A percentile compares a stretch with the other conserved stretches of the same genome.
phyloP scores from a whole-genome alignment of 768 basidiomycete genomes.

The Asterophora parasitica region DNA sequence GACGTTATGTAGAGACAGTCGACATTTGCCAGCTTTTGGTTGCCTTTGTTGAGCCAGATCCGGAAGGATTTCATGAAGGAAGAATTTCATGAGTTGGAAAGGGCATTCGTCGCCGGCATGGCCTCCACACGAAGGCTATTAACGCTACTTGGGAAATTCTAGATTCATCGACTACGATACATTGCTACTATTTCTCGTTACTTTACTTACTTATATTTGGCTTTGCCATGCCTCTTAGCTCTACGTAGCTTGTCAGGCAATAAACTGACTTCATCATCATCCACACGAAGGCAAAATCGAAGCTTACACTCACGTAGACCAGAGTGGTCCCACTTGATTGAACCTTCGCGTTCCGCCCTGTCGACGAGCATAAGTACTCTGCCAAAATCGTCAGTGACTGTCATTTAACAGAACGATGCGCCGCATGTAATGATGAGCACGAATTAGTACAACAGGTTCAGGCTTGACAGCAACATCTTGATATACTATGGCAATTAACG shows the following conservation, averaged over 20 bases:
- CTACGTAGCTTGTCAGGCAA: too few relatives aligned
- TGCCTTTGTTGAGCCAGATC: constrained; percentile 42
- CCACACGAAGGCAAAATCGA: too few relatives aligned
- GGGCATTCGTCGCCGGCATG: background rate
- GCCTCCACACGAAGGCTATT: too few relatives aligned
- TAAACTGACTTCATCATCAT: too few relatives aligned
- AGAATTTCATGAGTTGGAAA: constrained; percentile 45
- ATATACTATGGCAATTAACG: constrained; percentile 8
- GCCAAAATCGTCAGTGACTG: constrained; percentile 27
- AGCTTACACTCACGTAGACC: constrained; percentile 43
- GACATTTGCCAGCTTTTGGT: constrained; percentile 21
- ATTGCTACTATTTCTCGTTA: too few relatives aligned
- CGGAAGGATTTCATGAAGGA: constrained; percentile 50
- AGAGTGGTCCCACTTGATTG: constrained; percentile 40
- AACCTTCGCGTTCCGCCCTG: constrained; percentile 41
- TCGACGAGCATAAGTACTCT: constrained; percentile 39
- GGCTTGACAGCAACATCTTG: constrained; percentile 1
- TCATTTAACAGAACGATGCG: constrained; percentile 23
- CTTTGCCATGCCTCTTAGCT: too few relatives aligned
- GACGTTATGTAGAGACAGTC: constrained; percentile 28
- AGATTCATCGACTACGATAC: too few relatives aligned
- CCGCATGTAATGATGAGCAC: constrained; percentile 41
- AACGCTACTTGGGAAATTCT: too few relatives aligned
- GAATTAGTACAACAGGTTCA: constrained; percentile 35
- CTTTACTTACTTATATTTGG: too few relatives aligned